Conservation (phyloP, 495 filamentous ascomycete species). For the Hypoxylon trugodes region DNA sequence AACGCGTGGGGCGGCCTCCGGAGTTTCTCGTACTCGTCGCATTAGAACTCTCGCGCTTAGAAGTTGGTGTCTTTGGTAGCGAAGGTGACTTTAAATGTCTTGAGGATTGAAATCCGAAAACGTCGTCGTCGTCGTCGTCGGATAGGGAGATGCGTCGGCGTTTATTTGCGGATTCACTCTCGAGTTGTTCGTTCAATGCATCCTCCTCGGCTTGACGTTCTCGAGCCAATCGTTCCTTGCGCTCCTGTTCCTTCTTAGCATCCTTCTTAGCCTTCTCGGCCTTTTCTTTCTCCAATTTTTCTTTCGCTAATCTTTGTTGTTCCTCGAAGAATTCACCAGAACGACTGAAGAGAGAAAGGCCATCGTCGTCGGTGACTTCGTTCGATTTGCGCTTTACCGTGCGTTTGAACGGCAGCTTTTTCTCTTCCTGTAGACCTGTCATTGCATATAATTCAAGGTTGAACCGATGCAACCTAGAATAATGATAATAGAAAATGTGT, state of each 20-base stretch:
- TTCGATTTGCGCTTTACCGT: conserved; percentile 59
- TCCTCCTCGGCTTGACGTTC: conserved; percentile 44
- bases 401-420: conserved; percentile 73
- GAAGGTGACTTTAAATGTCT: conserved; percentile 28
- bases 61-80: conserved; percentile 24
- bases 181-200: conserved; percentile 14
- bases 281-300: conserved; percentile 45
- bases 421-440: conserved; percentile 53
- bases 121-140: conserved; percentile 32
- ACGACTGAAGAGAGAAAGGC: conserved; percentile 71
- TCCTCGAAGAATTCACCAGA: conserved; percentile 72
- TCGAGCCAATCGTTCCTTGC: conserved; percentile 30
- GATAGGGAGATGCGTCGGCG: conserved; percentile 33
- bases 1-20: conserved; percentile 4
- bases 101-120: background rate
- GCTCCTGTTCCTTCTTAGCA: conserved; percentile 40
- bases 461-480: background rate
- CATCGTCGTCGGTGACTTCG: conserved; percentile 49
- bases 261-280: conserved; percentile 40
- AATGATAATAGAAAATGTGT: too few relatives aligned
- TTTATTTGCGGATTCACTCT: conserved; percentile 43
- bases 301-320: conserved; percentile 50
- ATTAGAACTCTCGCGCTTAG: conserved; percentile 1
- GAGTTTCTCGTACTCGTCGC: conserved; percentile 5
- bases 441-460: conserved; percentile 16